A percentile compares a stretch with the other conserved stretches of the same genome.
Evolutionary conservation across 768 basidiomycete genomes (phyloP).

Genomic region (Postia placenta): DNA sequence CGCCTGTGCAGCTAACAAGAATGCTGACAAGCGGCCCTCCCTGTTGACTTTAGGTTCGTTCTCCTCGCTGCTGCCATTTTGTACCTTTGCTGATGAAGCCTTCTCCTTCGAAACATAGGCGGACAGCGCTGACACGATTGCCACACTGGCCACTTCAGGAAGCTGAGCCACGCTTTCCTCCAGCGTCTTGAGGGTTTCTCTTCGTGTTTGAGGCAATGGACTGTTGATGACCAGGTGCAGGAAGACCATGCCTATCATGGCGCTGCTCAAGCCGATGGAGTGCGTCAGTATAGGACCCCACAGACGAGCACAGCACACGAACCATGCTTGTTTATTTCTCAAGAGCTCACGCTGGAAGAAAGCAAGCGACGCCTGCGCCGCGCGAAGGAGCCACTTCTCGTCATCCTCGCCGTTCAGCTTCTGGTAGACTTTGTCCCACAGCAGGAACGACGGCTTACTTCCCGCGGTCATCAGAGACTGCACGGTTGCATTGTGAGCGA

Average conservation of each 20-base stretch:
- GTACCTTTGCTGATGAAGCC: constrained; percentile 18
- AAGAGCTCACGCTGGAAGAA: constrained; percentile 43
- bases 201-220: constrained; percentile 46
- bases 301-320: constrained; percentile 17
- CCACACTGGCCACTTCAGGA: constrained; percentile 43
- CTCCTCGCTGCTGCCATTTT: constrained; percentile 27
- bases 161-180: constrained; percentile 28
- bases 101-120: constrained; percentile 39
- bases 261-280: too few species aligned
- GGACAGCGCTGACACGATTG: constrained; percentile 57
- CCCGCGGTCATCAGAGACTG: constrained; percentile 40
- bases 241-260: constrained; percentile 58
- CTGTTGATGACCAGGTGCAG: constrained; percentile 65
- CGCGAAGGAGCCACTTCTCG: constrained; percentile 72
- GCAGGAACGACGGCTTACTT: constrained; percentile 76
- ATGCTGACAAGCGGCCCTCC: constrained; percentile 42
- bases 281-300: too few species aligned
- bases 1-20: constrained; percentile 47
- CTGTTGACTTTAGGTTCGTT: constrained; percentile 40
- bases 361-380: constrained; percentile 43
- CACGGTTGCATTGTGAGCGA: constrained; percentile 42
- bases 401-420: constrained; percentile 59
- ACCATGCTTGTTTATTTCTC: constrained; percentile 56
- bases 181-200: constrained; percentile 38
- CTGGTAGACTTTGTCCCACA: constrained; percentile 85